Base-by-base conservation (phyloP, 2,329 filamentous ascomycete species). In the Hysterium pulicare region DNA sequence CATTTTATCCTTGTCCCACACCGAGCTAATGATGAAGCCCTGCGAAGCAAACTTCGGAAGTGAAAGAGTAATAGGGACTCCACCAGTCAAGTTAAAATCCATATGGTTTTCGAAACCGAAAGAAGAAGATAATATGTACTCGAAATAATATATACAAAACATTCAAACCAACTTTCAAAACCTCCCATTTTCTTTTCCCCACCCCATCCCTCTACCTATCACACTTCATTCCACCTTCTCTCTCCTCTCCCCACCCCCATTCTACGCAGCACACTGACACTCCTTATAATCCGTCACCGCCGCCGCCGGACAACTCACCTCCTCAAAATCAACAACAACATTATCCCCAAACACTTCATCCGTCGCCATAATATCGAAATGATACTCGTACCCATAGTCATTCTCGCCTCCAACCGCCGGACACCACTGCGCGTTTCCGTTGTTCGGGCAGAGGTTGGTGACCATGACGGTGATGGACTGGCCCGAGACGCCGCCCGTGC, bases 361-460 rank as follows among this genome's bases (percentile, higher is more conserved):
- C 46, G 56, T 23, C 15, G 62, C 57, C 54, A 60, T 64, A 41
- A 68, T 66, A 48, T 67, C 64, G 40, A 67, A 68, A 47, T 66
- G 62, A 40, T 66, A 66, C 34, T 46, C 49, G 47, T 59, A 68
- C 3, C 64, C 62, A 42, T 66, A 67, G 3, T 59, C 22, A 38
- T 67, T 68, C 3, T 45, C 56, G 15, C 41, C 51, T n/a, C 55
- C 59, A 6, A 54, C 46, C n/a, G 40, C 38, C 3, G 64, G 58
- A 44, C 66, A 68, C 66, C 66, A 68, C 46, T 57, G 46, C 35
- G 54, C 52, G 34, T 68, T 68, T 11, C 66, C 61, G 31, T 50
- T 53, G 44, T 64, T 53, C 1, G 66, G 65, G 42, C 66, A 68
- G 5, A 68, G 51, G 40, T 68, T 68, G 16, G 61, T 66, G 7